Percentiles rank a stretch among this genome's conserved stretches.
Conservation (phyloP, 441 rosid genomes). For the Populus tomentosa region DNA sequence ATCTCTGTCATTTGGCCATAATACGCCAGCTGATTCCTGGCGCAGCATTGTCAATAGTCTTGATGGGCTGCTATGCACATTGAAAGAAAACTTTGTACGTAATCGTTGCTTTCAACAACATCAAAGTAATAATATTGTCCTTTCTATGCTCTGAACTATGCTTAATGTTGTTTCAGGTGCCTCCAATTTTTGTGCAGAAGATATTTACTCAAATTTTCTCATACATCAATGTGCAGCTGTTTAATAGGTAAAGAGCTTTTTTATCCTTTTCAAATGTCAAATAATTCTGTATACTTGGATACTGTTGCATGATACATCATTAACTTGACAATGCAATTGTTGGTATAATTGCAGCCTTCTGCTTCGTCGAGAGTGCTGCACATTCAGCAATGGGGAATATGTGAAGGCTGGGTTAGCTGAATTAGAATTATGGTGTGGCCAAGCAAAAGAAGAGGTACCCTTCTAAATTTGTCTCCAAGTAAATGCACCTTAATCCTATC, state of each 20-base stretch:
- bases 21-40: conserved; percentile 6
- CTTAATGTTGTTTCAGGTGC: conserved; percentile 25
- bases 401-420: conserved; percentile 86
- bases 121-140: background rate
- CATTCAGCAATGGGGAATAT: conserved; percentile 84
- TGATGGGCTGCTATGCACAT: conserved; percentile 12
- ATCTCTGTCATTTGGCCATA: background rate
- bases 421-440: conserved; percentile 77
- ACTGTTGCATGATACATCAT: background rate
- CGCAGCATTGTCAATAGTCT: conserved; percentile 16
- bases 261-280: background rate
- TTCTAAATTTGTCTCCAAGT: background rate
- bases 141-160: conserved; percentile 1
- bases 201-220: conserved; percentile 24
- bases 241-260: conserved; percentile 32
- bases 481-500: background rate
- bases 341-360: conserved; percentile 56
- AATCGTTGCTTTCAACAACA: background rate
- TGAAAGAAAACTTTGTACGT: conserved; percentile 23
- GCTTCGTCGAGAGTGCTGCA: conserved; percentile 81
- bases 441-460: conserved; percentile 67
- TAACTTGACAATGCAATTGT: background rate
- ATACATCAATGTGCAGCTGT: conserved; percentile 8
- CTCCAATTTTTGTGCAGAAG: conserved; percentile 32
- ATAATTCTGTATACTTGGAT: background rate